phyloP scores from a whole-genome alignment of 345 rosid species.

The Syzygium oleosum region DNA sequence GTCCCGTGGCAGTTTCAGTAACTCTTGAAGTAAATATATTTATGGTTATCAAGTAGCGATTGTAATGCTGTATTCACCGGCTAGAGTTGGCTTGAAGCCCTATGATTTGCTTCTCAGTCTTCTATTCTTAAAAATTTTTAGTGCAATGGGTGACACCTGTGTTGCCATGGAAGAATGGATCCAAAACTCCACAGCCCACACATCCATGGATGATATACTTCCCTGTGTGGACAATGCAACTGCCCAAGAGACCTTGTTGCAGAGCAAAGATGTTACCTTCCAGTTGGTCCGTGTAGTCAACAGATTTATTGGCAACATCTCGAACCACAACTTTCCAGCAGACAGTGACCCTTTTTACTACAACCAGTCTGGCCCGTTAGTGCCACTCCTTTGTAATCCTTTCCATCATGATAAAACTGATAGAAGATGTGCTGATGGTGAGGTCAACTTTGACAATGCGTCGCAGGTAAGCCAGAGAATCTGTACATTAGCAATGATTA shows the following conservation, averaged over 20 bases:
- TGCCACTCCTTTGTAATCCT: constrained; percentile 58
- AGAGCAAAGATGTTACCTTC: constrained; percentile 29
- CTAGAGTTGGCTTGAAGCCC: not conserved
- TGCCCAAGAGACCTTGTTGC: constrained; percentile 36
- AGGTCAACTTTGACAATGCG: constrained; percentile 40
- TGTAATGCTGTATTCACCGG: not conserved
- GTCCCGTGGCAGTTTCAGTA: not conserved
- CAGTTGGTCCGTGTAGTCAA: constrained; percentile 36
- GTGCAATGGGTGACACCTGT: constrained; percentile 66
- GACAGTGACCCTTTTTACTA: constrained; percentile 24
- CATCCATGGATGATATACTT: constrained; percentile 52
- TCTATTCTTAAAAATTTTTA: not conserved
- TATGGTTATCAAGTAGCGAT: not conserved
- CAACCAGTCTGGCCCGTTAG: constrained; percentile 66
- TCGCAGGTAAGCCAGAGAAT: constrained; percentile 34
- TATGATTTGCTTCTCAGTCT: not conserved
- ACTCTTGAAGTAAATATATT: not conserved
- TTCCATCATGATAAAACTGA: constrained; percentile 22
- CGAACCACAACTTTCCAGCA: constrained; percentile 40
- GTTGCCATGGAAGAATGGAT: constrained; percentile 85
- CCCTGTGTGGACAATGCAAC: constrained; percentile 58
- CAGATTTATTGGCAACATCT: constrained; percentile 23
- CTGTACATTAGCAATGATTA: not conserved
- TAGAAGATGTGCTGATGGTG: constrained; percentile 29
- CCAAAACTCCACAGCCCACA: constrained; percentile 51